Percentiles rank a stretch among this genome's conserved stretches.
These are phyloP conservation scores for Hymenoscyphus fraxineus DNA, from an alignment of 2,329 filamentous ascomycete genomes.

Conservation along the genomic window DNA sequence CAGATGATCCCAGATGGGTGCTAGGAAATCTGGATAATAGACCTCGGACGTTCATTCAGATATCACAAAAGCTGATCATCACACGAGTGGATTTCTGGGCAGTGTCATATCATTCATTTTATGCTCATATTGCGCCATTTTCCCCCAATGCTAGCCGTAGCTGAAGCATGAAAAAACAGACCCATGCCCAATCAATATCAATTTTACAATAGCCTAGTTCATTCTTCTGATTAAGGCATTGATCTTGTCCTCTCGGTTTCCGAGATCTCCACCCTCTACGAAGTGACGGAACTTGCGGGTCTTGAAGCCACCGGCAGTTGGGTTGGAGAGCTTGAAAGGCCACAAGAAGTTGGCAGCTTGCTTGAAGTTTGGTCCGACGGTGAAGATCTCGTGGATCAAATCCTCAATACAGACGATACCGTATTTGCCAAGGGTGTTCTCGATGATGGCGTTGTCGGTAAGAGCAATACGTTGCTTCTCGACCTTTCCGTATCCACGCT, in stretches of 20 bases:
- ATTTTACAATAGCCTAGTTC: conserved; percentile 63
- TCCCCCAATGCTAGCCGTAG: conserved; percentile 20
- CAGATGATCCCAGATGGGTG: too few relatives aligned
- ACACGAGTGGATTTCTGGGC: background rate
- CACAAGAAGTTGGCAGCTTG: conserved; percentile 54
- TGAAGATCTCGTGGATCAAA: conserved; percentile 98
- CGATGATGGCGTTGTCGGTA: conserved; percentile 96
- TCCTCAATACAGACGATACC: conserved; percentile 99
- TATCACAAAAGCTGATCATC: background rate
- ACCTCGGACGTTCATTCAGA: background rate
- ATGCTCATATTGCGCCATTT: conserved; percentile 26
- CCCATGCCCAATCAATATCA: conserved; percentile 13
- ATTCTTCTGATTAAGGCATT: conserved; percentile 95
- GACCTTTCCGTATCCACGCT: conserved; percentile 98
- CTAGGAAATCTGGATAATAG: too few relatives aligned
- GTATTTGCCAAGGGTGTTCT: conserved; percentile 95
- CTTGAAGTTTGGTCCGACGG: conserved; percentile 99
- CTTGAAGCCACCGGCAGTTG: conserved; percentile 85
- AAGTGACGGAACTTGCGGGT: conserved; percentile 71
- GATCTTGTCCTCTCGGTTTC: conserved; percentile 97
- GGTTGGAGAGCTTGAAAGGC: conserved; percentile 95
- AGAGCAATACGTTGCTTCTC: conserved; percentile 96
- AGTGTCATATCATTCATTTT: conserved; percentile 22
- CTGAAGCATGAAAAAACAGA: conserved; percentile 21
- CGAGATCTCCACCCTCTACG: conserved; percentile 79